Percentiles rank a stretch among this genome's conserved stretches.
Conservation (phyloP, 768 basidiomycete species). For the Russula earlei region DNA sequence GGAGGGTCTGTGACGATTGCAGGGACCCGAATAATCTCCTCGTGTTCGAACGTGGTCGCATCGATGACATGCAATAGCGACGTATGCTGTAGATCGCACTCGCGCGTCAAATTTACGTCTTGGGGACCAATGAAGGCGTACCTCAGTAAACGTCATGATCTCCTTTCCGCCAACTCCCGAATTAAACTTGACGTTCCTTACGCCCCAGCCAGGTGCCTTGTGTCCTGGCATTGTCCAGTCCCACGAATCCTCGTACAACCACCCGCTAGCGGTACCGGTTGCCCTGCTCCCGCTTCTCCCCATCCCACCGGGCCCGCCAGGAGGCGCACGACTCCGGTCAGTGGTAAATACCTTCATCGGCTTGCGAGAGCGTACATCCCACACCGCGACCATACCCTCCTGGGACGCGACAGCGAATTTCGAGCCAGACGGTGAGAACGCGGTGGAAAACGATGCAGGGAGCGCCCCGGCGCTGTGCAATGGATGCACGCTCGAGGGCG, state of each 20-base stretch:
- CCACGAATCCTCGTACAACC: constrained; percentile 55
- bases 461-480: constrained; percentile 25
- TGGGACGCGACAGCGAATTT: constrained; percentile 82
- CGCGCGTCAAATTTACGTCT: not conserved
- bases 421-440: constrained; percentile 64
- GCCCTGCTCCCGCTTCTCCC: constrained; percentile 21
- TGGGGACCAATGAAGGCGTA: constrained; percentile 26
- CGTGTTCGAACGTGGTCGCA: constrained; percentile 74
- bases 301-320: constrained; percentile 10
- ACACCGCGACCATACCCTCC: constrained; percentile 70
- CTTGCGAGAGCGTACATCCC: constrained; percentile 71
- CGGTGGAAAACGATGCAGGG: constrained; percentile 69
- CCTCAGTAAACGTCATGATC: constrained; percentile 86
- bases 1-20: constrained; percentile 24
- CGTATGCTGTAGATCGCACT: constrained; percentile 50
- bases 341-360: constrained; percentile 64
- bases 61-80: constrained; percentile 77
- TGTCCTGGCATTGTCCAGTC: constrained; percentile 49
- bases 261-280: constrained; percentile 38
- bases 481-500: constrained; percentile 23
- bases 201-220: constrained; percentile 72
- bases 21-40: constrained; percentile 57
- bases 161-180: constrained; percentile 53
- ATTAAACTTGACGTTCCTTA: constrained; percentile 79
- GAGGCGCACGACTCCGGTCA: constrained; percentile 28